phyloP scores from a whole-genome alignment of 2,329 filamentous ascomycete genomes.

The Stagonosporopsis tanaceti region DNA sequence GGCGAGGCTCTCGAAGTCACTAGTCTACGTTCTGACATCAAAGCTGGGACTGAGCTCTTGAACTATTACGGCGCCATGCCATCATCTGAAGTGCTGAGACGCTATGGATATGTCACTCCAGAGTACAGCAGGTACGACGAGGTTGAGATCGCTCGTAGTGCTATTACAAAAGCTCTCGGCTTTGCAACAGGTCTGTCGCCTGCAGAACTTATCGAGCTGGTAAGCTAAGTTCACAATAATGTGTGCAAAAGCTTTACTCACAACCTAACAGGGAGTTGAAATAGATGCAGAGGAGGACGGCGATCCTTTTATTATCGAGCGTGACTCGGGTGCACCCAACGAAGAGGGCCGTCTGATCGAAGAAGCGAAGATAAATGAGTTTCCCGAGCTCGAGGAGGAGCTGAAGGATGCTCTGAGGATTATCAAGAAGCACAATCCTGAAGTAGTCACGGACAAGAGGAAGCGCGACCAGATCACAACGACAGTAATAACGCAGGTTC shows the following conservation, averaged over 20 bases:
- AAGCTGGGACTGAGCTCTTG: slow-evolving; percentile 28
- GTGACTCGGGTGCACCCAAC: slow-evolving; percentile 33
- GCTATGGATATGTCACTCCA: slow-evolving; percentile 34
- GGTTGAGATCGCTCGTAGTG: slow-evolving; percentile 26
- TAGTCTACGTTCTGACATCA: slow-evolving; percentile 23
- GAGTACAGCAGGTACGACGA: slow-evolving; percentile 33
- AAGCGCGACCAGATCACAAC: slow-evolving; percentile 24
- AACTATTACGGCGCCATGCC: slow-evolving; percentile 38
- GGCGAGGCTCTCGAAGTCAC: slow-evolving; percentile 30
- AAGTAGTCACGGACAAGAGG: slow-evolving; percentile 20
- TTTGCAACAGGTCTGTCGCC: slow-evolving; percentile 14
- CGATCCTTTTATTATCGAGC: slow-evolving; percentile 32
- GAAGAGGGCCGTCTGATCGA: slow-evolving; percentile 27
- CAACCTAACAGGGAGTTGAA: slow-evolving; percentile 1
- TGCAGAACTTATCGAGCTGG: slow-evolving; percentile 13
- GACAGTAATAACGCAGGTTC: slow-evolving; percentile 12
- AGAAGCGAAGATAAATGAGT: slow-evolving; percentile 18
- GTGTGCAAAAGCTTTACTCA: not conserved
- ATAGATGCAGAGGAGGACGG: slow-evolving; percentile 23
- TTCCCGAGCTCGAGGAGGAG: slow-evolving; percentile 31
- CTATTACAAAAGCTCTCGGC: slow-evolving; percentile 20
- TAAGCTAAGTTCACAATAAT: not conserved
- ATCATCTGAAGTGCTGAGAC: slow-evolving; percentile 31
- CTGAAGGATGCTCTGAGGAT: slow-evolving; percentile 25
- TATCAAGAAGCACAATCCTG: slow-evolving; percentile 22